Conservation (phyloP, 2,329 filamentous ascomycete species). For the Aspergillus amoenus region DNA sequence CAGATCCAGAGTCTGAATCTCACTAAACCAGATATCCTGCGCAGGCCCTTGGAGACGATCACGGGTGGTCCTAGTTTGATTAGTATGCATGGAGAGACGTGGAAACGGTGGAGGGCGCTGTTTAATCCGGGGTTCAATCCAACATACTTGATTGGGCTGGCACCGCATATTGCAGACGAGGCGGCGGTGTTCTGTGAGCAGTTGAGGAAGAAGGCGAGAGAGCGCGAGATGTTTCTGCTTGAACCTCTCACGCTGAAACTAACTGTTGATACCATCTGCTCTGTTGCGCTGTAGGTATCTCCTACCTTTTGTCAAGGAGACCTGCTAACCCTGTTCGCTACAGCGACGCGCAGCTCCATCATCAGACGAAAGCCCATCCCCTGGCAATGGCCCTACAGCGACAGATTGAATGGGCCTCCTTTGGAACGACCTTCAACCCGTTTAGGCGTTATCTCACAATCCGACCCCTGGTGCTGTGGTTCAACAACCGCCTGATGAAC, state of each 20-base stretch:
- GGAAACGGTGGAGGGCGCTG: constrained; percentile 9
- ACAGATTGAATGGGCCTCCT: constrained; percentile 3
- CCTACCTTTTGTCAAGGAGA: too few species aligned
- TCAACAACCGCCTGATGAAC: constrained; percentile 7
- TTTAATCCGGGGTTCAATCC: constrained; percentile 10
- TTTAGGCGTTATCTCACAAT: background rate
- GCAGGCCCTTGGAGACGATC: background rate
- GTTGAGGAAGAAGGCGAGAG: background rate
- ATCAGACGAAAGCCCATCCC: constrained; percentile 1
- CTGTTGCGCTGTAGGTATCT: constrained; percentile 3
- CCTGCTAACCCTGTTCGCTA: background rate
- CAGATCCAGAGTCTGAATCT: constrained; percentile 5
- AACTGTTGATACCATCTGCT: constrained; percentile 9
- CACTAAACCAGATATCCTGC: constrained; percentile 1
- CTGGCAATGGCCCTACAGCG: background rate
- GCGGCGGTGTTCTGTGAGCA: constrained; percentile 4
- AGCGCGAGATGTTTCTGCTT: background rate
- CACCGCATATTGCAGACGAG: background rate
- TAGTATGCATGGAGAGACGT: background rate
- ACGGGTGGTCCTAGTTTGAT: constrained; percentile 8
- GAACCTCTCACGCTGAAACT: constrained; percentile 3
- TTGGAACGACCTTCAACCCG: constrained; percentile 4
- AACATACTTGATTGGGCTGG: background rate
- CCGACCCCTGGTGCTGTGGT: background rate
- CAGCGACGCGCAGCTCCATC: constrained; percentile 5